These are phyloP conservation scores for Zygosaccharomyces bailii DNA, from an alignment of 805 yeast genomes.

Conservation along the genomic window DNA sequence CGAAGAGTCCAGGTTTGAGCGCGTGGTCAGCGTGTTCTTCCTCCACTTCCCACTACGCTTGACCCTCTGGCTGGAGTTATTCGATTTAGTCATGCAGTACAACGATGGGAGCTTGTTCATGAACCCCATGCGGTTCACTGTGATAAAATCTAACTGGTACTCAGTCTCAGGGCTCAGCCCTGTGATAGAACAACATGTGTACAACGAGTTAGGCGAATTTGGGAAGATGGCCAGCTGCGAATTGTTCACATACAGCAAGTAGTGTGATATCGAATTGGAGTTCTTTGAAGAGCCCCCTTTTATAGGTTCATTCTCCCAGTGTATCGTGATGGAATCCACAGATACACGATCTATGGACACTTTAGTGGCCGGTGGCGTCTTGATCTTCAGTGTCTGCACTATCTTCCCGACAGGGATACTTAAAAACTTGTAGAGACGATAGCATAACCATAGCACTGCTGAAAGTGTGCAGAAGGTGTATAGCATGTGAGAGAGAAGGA, in stretches of 20 bases:
- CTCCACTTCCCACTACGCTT: conserved; percentile 26
- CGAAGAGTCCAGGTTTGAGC: neutral
- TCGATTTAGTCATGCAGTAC: conserved; percentile 29
- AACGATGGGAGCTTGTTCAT: conserved; percentile 34
- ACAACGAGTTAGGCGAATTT: conserved; percentile 29
- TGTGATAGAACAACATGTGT: conserved; percentile 34
- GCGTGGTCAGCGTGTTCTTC: conserved; percentile 21
- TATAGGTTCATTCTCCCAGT: conserved; percentile 36
- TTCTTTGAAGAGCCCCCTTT: conserved; percentile 2
- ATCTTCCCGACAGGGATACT: conserved; percentile 32
- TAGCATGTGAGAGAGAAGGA: too few species aligned
- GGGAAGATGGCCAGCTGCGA: conserved; percentile 32
- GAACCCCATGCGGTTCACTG: conserved; percentile 35
- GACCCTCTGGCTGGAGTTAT: conserved; percentile 7
- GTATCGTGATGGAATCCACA: conserved; percentile 29
- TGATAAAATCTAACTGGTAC: conserved; percentile 35
- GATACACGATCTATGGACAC: conserved; percentile 36
- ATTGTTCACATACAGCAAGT: conserved; percentile 32
- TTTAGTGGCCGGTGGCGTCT: conserved; percentile 34
- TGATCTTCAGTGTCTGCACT: conserved; percentile 28
- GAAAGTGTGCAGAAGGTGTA: conserved; percentile 13
- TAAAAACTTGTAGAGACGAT: conserved; percentile 29
- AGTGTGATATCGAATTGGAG: conserved; percentile 27
- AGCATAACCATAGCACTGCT: conserved; percentile 28
- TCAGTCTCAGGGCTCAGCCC: conserved; percentile 26